Conservation (phyloP, 305 asterid genomes). For the Euphrasia arctica region DNA sequence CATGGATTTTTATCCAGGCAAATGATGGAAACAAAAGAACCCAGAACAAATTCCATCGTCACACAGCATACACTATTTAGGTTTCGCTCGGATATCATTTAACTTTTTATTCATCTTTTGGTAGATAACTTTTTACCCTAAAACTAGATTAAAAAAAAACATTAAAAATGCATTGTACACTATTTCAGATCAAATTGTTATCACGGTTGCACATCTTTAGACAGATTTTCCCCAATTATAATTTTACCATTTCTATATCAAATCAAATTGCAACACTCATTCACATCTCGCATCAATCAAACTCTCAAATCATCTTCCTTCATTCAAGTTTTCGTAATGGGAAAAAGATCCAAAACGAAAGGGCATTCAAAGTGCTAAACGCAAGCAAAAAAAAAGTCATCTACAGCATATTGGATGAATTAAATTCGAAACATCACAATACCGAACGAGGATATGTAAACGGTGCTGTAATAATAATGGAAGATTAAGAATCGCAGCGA, state of each 20-base stretch:
- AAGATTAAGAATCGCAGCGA: neutral
- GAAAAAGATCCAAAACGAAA: neutral
- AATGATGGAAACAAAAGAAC: neutral
- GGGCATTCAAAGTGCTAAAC: neutral
- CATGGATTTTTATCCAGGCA: too few relatives aligned
- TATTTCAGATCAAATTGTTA: neutral
- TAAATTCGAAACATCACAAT: slow-evolving; percentile 3
- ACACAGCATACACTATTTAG: neutral
- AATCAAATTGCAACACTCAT: too few relatives aligned
- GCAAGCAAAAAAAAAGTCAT: neutral
- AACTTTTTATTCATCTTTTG: neutral
- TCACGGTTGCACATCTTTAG: neutral
- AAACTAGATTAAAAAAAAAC: neutral
- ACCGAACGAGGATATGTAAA: slow-evolving; percentile 1
- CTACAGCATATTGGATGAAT: neutral
- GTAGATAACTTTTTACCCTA: neutral
- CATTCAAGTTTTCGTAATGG: too few relatives aligned
- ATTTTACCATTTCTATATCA: neutral
- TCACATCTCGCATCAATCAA: too few relatives aligned
- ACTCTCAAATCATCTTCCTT: too few relatives aligned
- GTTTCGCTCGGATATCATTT: neutral
- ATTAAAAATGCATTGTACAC: neutral
- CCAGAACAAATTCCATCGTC: neutral
- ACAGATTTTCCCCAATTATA: too few relatives aligned
- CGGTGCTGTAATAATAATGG: slow-evolving; percentile 3